Evolutionary conservation across 108 stramenopile genomes (phyloP), one percentile per base, ranked within the genome.

Genomic region (Pseudonitzschia multistriata): DNA sequence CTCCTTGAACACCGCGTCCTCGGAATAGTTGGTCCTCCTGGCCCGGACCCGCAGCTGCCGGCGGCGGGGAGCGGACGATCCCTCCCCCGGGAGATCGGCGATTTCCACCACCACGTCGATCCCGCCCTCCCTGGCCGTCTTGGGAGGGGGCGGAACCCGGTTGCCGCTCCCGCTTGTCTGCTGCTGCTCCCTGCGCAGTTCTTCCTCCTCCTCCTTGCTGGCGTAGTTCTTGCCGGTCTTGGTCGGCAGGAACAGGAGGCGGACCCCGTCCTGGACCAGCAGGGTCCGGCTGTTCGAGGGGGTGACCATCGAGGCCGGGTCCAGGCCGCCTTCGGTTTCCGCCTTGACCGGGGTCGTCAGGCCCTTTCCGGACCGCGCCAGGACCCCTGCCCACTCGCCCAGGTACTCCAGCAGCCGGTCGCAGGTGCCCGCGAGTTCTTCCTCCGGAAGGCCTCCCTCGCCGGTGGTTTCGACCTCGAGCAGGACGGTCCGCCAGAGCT

Each of bases 21-120:
- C 74, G 27, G 83, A 83, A 72, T 89, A 86, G 62, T 94, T 94
- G 72, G 88, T 89, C 45, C 92, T 78, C 17, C 84, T 70, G 0
- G 88, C 92, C 62, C 92, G 79, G 24, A 94, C 88, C 33, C 92
- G 85, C 11, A 94, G 40, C 24, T 33, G 42, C 22, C 28, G n/a
- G 17, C 42, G 15, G 8, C 42, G 2, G 3, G 2, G 15, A 7
- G 30, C 2, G 50, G 4, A 1, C 22, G 50, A 3, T 15, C 57
- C 69, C 33, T 71, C 69, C 14, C 24, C 57, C 14, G 31, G n/a
- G 10, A 25, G 25, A 17, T 39, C 72, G 0, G 77, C 83, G 25
- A 82, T 72, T 79, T 94, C 92, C 19, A 89, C 85, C 49, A 86
- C 74, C 0, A 94, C 74, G 72, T 90, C 87, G 19, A 94, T 72